Percentiles rank a stretch among this genome's conserved stretches.
phyloP scores from a whole-genome alignment of 345 rosid species.

The Populus davidiana region DNA sequence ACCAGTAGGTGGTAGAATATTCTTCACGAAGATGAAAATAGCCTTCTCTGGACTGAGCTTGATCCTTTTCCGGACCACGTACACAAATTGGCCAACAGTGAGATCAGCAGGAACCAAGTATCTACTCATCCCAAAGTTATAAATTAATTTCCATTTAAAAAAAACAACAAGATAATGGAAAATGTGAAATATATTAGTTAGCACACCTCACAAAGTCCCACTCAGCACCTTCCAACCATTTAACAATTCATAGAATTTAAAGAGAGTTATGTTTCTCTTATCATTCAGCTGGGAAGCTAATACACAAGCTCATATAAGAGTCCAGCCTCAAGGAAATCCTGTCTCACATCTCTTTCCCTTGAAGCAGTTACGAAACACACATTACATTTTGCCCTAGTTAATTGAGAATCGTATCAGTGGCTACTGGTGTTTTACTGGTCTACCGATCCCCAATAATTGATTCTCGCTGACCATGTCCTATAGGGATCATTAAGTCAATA shows the following conservation, averaged over 20 bases:
- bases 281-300: background rate
- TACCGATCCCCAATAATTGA: too few relatives aligned
- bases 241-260: background rate
- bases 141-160: background rate
- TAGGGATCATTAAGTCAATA: conserved; percentile 21
- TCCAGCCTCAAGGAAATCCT: too few relatives aligned
- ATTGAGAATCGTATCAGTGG: too few relatives aligned
- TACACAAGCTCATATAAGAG: background rate
- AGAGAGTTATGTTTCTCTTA: background rate
- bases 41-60: conserved; percentile 86
- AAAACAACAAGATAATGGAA: background rate
- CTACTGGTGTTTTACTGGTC: too few relatives aligned
- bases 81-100: conserved; percentile 80
- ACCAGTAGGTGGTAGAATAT: conserved; percentile 75
- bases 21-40: conserved; percentile 76
- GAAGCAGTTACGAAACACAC: too few relatives aligned
- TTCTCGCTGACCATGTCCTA: conserved; percentile 7
- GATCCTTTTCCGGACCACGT: conserved; percentile 85
- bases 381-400: too few relatives aligned
- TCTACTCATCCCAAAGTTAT: conserved; percentile 28
- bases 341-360: too few relatives aligned
- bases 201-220: background rate
- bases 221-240: background rate
- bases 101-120: conserved; percentile 84
- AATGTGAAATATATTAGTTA: background rate